Evolutionary conservation across 306 rosid species (phyloP), one percentile per base, ranked within the genome.

Genomic region (Vigna hirtella): DNA sequence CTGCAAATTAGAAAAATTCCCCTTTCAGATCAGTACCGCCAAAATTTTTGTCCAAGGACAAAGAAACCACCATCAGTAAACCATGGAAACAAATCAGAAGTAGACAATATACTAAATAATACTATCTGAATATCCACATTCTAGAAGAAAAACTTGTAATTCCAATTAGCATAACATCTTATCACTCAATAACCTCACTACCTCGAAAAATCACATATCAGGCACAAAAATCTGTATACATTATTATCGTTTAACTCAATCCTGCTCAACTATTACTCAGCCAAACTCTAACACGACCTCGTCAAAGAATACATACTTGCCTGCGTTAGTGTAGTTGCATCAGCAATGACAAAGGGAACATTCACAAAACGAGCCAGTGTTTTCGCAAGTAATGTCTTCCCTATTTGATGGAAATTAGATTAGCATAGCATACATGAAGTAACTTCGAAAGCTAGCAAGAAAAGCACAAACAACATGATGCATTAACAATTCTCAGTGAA

Each of bases 271-370:
- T 73, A 45, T 73, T 30, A 61, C 5, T 45, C 15, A 10, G 16
- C 50, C 50, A 45, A 45, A 45, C 50, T 45, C 14, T 45, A 45
- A 45, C 36, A 58, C 51, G 28, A 51, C 72, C 10, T 43, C 66
- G 40, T 73, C 52, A 69, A 58, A 38, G 28, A 76, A 59, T 78
- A 53, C 32, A 43, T 70, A 84, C 83, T 85, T 32, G 89, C 98
- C 93, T 93, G 98, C 30, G 98, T 93, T 81, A 93, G 86, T 67
- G 91, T 93, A 77, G 98, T 93, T 24, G 98, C 98, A 83, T 93
- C 98, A 40, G 96, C 89, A 79, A 93, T 90, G 82, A 93, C 96
- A 79, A 90, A 93, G 38, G 98, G 98, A 55, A 93, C 98, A 81
- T 93, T 93, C 80, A 93, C 96, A 81, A 90, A 90, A 9, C 96